These are phyloP conservation scores for Hymenoscyphus occultus DNA, from an alignment of 2,329 filamentous ascomycete genomes.

Conservation along the genomic window DNA sequence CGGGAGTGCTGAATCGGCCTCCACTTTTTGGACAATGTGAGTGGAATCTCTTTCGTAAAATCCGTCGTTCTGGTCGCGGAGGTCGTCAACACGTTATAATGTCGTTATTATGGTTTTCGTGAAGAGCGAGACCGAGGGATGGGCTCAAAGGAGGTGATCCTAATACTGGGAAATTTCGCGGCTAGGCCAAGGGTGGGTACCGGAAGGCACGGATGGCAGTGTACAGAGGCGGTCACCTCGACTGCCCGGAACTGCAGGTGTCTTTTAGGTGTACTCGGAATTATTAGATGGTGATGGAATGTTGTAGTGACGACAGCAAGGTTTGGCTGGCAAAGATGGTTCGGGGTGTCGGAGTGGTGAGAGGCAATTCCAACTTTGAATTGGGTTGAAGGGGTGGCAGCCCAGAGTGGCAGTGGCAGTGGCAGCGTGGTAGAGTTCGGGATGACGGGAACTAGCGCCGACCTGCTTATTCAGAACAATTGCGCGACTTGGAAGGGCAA, in stretches of 20 bases:
- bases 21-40: conserved; percentile 11
- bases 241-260: not conserved
- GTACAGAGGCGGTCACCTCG: not conserved
- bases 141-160: not conserved
- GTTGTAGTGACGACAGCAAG: not conserved
- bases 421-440: not conserved
- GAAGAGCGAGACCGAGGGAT: not conserved
- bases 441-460: not conserved
- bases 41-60: not conserved
- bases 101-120: not conserved
- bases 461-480: not conserved
- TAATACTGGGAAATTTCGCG: conserved; percentile 9
- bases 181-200: conserved; percentile 15
- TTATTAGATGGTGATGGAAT: not conserved
- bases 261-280: not conserved
- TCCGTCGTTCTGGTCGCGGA: not conserved
- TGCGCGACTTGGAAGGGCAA: not conserved
- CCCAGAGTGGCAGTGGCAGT: too few relatives aligned
- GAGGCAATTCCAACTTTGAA: not conserved
- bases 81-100: not conserved
- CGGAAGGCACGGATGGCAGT: conserved; percentile 22
- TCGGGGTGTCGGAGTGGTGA: not conserved
- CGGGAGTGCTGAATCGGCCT: conserved; percentile 20
- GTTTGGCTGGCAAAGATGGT: not conserved
- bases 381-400: not conserved